These are phyloP conservation scores for Arabidopsis arenosa DNA, from an alignment of 345 rosid genomes.

Conservation along the genomic window DNA sequence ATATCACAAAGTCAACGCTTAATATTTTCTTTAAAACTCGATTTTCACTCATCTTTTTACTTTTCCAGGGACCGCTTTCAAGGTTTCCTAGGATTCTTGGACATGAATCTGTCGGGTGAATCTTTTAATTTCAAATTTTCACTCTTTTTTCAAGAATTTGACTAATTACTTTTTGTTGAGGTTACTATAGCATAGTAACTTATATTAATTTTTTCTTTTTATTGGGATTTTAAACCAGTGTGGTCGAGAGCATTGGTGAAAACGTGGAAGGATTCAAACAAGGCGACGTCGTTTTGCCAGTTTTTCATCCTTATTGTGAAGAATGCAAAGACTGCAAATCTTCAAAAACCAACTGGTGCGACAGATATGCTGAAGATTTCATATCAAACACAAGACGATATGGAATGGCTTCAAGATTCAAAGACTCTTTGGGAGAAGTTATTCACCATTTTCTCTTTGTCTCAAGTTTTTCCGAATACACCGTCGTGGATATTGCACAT, in stretches of 20 bases:
- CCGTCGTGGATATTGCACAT: slow-evolving; percentile 66
- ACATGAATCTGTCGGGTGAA: slow-evolving; percentile 80
- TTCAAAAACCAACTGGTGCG: slow-evolving; percentile 58
- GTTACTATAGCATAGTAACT: no score
- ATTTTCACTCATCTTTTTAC: not conserved
- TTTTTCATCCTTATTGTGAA: slow-evolving; percentile 58
- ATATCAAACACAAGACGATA: slow-evolving; percentile 53
- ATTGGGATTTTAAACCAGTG: slow-evolving; percentile 39
- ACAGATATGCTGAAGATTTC: slow-evolving; percentile 9
- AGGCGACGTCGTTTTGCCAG: slow-evolving; percentile 70
- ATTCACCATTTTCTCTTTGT: slow-evolving; percentile 58
- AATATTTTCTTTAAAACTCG: not conserved
- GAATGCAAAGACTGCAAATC: slow-evolving; percentile 65
- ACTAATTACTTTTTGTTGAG: not conserved
- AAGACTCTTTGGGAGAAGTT: slow-evolving; percentile 56
- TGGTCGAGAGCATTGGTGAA: slow-evolving; percentile 81
- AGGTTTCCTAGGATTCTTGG: slow-evolving; percentile 69
- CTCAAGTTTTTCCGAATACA: slow-evolving; percentile 75
- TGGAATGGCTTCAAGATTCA: slow-evolving; percentile 56
- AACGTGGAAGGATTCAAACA: slow-evolving; percentile 56
- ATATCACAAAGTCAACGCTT: not conserved
- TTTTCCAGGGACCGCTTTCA: slow-evolving; percentile 52
- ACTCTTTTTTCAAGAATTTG: slow-evolving; percentile 4
- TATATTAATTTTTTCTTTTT: no score
- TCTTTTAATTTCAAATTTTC: not conserved